phyloP scores from a whole-genome alignment of 169 alveolate genomes.

The Eimeria brunetti region DNA sequence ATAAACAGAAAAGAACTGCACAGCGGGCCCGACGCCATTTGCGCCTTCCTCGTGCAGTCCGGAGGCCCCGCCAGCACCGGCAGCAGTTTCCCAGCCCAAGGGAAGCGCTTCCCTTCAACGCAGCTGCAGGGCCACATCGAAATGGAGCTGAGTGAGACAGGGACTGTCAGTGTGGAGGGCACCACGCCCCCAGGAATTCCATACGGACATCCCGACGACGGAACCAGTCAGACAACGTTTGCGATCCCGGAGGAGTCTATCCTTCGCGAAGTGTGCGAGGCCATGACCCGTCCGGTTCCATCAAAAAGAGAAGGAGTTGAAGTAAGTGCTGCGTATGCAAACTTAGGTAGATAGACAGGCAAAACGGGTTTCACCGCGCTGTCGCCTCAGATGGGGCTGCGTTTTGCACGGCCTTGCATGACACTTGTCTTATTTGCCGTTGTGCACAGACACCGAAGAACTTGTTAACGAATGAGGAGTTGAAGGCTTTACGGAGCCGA shows the following conservation, averaged over 20 bases:
- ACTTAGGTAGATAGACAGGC: not conserved
- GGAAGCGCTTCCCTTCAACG: conserved; percentile 41
- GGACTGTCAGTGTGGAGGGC: not conserved
- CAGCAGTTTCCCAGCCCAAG: conserved; percentile 2
- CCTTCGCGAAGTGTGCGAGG: conserved; percentile 26
- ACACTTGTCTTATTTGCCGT: not conserved
- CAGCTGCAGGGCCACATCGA: conserved; percentile 69
- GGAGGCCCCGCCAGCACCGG: conserved; percentile 53
- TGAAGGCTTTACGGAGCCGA: not conserved
- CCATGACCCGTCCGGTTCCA: conserved; percentile 45
- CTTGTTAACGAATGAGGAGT: conserved; percentile 19
- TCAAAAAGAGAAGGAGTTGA: not conserved
- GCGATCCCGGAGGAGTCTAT: conserved; percentile 54
- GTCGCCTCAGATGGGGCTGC: not conserved
- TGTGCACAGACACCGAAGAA: conserved; percentile 46
- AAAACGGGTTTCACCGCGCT: not conserved
- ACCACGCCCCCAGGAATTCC: not conserved
- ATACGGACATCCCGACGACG: not conserved
- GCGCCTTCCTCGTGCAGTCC: conserved; percentile 58
- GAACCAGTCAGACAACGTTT: not conserved
- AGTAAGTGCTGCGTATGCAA: conserved; percentile 9
- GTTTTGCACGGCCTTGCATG: not conserved
- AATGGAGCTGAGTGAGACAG: conserved; percentile 17
- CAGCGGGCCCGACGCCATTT: conserved; percentile 75
- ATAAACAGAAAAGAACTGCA: not conserved